Percentiles rank a stretch among this genome's conserved stretches.
Conservation (phyloP, 2,329 filamentous ascomycete genomes). For the Cladophialophora bantiana region DNA sequence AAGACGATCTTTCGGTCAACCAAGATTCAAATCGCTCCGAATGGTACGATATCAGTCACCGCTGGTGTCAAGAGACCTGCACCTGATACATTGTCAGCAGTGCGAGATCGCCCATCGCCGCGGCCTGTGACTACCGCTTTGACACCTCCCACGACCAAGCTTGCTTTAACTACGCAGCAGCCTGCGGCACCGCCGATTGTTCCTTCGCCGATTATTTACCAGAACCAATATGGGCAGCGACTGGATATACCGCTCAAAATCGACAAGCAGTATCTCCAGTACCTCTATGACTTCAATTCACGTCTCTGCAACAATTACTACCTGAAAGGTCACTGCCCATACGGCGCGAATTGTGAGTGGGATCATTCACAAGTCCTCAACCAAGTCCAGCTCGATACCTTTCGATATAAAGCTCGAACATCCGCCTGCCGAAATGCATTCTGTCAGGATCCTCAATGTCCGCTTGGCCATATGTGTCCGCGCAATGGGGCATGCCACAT, state of each 20-base stretch:
- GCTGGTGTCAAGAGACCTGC: slow-evolving; percentile 36
- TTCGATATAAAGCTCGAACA: slow-evolving; percentile 37
- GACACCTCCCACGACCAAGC: slow-evolving; percentile 21
- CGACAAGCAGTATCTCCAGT: slow-evolving; percentile 58
- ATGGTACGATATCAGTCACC: slow-evolving; percentile 11
- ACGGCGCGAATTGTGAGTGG: slow-evolving; percentile 33
- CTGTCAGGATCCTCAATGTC: slow-evolving; percentile 33
- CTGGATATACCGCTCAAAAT: slow-evolving; percentile 58
- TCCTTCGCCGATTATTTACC: slow-evolving; percentile 44
- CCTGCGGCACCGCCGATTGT: slow-evolving; percentile 43
- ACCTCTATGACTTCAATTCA: slow-evolving; percentile 59
- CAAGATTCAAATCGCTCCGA: slow-evolving; percentile 52
- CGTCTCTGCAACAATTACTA: slow-evolving; percentile 69
- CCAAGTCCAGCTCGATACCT: slow-evolving; percentile 33
- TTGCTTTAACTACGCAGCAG: not conserved
- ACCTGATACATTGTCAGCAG: slow-evolving; percentile 19
- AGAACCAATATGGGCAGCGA: slow-evolving; percentile 61
- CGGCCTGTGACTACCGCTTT: slow-evolving; percentile 33
- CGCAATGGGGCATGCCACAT: slow-evolving; percentile 28
- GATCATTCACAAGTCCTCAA: slow-evolving; percentile 33
- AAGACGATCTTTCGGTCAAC: slow-evolving; percentile 60
- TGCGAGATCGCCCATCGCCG: slow-evolving; percentile 21
- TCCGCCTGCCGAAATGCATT: slow-evolving; percentile 35
- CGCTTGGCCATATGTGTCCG: slow-evolving; percentile 37
- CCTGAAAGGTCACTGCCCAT: slow-evolving; percentile 62